Evolutionary conservation across 163 green algal genomes (phyloP).

Genomic region (Prototheca cutis): DNA sequence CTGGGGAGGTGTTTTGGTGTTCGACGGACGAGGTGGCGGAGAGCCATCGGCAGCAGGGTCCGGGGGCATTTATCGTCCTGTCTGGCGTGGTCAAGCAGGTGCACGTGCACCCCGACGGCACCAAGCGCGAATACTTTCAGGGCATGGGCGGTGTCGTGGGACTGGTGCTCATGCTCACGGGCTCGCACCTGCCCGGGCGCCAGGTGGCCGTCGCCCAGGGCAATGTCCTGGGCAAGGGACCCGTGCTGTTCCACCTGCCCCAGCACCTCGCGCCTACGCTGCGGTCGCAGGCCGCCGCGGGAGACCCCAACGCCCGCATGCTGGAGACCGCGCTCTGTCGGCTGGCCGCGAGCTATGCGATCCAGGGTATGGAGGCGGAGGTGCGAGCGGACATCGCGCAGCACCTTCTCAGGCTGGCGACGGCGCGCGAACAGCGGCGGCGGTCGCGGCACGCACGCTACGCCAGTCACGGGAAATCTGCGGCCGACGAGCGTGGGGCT

Average conservation of each 20-base stretch:
- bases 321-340: conserved; percentile 14
- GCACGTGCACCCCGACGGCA: conserved; percentile 5
- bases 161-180: conserved; percentile 27
- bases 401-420: conserved; percentile 3
- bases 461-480: not conserved
- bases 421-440: not conserved
- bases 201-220: conserved; percentile 44
- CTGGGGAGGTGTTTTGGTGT: conserved; percentile 12
- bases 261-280: conserved; percentile 23
- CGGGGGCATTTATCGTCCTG: conserved; percentile 20
- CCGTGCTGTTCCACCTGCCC: conserved; percentile 63
- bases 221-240: conserved; percentile 67
- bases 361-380: conserved; percentile 9
- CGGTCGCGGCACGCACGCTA: no score
- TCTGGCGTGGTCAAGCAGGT: conserved; percentile 19
- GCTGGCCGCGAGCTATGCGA: conserved; percentile 9
- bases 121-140: conserved; percentile 45
- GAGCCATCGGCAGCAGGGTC: not conserved
- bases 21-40: not conserved
- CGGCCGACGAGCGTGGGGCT: not conserved
- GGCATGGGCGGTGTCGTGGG: conserved; percentile 47
- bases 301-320: conserved; percentile 3
- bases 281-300: conserved; percentile 21
- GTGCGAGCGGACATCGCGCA: not conserved
- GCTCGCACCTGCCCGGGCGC: conserved; percentile 25